A percentile compares a stretch with the other conserved stretches of the same genome.
Conservation (phyloP, 129 eudicot genomes). For the Sambucus nigra region DNA sequence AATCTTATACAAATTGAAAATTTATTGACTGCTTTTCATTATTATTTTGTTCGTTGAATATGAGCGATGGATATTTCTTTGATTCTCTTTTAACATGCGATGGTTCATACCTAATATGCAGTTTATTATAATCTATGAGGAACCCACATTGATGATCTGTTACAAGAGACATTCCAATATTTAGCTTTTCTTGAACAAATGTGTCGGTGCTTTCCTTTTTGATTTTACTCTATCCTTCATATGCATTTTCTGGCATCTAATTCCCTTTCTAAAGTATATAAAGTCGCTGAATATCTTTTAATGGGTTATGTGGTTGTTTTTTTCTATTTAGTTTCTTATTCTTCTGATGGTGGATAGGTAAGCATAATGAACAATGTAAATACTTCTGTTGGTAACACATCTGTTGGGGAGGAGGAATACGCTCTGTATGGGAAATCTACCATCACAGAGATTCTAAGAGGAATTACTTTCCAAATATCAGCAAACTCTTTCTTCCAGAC, state of each 20-base stretch:
- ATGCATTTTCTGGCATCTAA: background rate
- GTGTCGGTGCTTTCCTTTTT: background rate
- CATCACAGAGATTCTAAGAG: conserved; percentile 70
- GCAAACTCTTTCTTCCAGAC: conserved; percentile 96
- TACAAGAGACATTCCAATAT: background rate
- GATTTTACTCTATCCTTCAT: background rate
- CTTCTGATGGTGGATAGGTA: conserved; percentile 32
- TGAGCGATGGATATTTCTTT: no score
- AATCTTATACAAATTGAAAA: no score
- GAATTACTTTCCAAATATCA: conserved; percentile 78
- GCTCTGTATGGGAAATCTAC: conserved; percentile 68
- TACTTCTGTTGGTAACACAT: conserved; percentile 82
- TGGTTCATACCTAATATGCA: no score
- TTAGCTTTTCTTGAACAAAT: background rate
- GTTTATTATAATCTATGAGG: no score
- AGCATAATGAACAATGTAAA: conserved; percentile 92
- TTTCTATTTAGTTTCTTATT: background rate
- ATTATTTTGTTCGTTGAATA: no score
- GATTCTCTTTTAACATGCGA: no score
- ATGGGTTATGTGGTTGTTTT: background rate
- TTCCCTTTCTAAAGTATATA: background rate
- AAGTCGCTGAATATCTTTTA: background rate
- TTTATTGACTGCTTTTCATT: background rate
- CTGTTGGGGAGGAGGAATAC: conserved; percentile 89
- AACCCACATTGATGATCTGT: no score